Conservation (phyloP, 129 eudicot species). For the Smallanthus sonchifolius region DNA sequence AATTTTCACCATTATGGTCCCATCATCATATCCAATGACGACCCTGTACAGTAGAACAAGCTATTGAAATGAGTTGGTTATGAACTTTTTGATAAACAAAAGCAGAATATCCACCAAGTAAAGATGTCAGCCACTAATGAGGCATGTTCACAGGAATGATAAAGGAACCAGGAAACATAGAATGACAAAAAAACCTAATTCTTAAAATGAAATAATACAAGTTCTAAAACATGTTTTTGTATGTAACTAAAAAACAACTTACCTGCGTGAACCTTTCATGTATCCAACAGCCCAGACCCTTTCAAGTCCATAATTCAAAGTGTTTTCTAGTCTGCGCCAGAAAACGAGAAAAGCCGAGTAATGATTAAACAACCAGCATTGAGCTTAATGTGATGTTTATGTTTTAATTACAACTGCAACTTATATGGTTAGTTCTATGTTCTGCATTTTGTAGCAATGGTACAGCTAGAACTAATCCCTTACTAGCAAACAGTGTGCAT, state of each 20-base stretch:
- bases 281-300: conserved; percentile 96
- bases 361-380: not conserved
- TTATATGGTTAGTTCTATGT: not conserved
- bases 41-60: conserved; percentile 44
- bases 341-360: conserved; percentile 8
- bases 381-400: not conserved
- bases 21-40: conserved; percentile 96
- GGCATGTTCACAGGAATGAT: conserved; percentile 10
- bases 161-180: not conserved
- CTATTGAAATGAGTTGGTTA: not conserved
- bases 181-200: not conserved
- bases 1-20: conserved; percentile 90
- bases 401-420: not conserved
- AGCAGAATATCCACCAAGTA: conserved; percentile 3
- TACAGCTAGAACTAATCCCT: conserved; percentile 15
- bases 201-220: not conserved
- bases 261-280: conserved; percentile 92
- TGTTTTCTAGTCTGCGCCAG: conserved; percentile 82
- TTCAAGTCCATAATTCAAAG: conserved; percentile 88
- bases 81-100: not conserved
- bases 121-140: not conserved
- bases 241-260: conserved; percentile 17
- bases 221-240: not conserved
- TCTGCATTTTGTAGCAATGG: not conserved
- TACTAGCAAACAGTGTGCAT: conserved; percentile 5